phyloP scores from a whole-genome alignment of 1,284 basidiomycete species.

The Sanghuangporus sanghuang region DNA sequence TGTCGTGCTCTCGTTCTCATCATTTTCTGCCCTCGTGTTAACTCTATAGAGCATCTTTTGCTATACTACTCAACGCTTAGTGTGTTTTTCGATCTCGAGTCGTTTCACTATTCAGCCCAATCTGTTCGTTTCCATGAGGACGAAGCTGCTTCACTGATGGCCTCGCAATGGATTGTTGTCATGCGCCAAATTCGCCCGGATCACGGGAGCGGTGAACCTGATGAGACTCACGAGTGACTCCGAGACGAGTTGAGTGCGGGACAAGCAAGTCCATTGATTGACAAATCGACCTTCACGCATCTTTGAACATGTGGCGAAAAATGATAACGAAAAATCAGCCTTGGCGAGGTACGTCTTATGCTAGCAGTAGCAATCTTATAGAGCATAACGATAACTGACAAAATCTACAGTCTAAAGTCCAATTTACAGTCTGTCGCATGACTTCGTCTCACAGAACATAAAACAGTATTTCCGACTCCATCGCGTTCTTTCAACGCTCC shows the following conservation, averaged over 20 bases:
- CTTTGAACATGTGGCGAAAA: no score
- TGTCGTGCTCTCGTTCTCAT: not conserved
- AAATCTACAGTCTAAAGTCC: no score
- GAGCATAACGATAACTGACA: no score
- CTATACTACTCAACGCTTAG: not conserved
- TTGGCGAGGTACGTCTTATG: no score
- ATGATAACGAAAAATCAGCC: no score
- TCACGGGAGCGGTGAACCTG: not conserved
- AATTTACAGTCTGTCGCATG: no score
- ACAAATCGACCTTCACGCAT: no score
- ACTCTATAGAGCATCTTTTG: not conserved
- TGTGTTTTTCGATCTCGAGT: not conserved
- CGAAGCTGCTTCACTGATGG: not conserved
- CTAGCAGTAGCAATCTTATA: no score
- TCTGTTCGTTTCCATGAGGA: not conserved
- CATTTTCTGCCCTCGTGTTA: not conserved
- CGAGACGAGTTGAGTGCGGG: not conserved
- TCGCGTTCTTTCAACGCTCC: not conserved
- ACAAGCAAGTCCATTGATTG: not conserved
- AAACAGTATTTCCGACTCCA: not conserved
- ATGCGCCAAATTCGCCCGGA: not conserved
- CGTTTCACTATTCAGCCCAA: not conserved
- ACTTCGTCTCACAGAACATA: no score
- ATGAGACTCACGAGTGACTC: not conserved
- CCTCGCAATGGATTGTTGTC: not conserved